Base-by-base conservation (phyloP, 2,329 filamentous ascomycete genomes). In the Periconia digitata region DNA sequence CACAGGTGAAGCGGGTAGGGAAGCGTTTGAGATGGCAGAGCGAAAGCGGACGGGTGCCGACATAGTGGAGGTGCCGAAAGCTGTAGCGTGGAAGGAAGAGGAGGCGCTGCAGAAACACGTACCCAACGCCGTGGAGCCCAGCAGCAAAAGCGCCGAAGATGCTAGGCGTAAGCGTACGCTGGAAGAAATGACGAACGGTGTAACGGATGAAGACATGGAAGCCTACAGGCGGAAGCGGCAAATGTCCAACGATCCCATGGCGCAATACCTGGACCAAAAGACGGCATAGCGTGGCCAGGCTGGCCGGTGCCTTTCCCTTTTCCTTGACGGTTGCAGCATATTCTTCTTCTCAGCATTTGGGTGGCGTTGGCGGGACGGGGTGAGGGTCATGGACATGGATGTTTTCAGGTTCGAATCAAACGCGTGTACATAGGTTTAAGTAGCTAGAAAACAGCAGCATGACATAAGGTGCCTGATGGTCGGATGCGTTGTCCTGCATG, bases 1-100 rank as follows among this genome's bases (percentile, higher is more conserved):
- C 71, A 97, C 92, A 0, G 94, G 94, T 21, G 90, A 94, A 51
- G 89, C 89, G 49, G 94, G 94, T 29, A 95, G 85, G 70, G 76
- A 75, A 52, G 92, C 90, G 1, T 91, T 89, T 72, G 86, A 92
- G 59, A 86, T 89, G 47, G 85, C 89, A 0, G 85, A 94, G 56
- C 76, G 77, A 24, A 74, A 85, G 68, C 70, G 80, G 45, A 74
- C 74, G 29, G 78, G 74, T 6, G 64, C 72, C 22, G 68, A 76
- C 29, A 61, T 83, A n/a, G 62, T 72, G 17, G 66, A 72, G 43
- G 65, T 74, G 2, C 69, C 73, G 2, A 73, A 66, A 44, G 66
- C 64, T 13, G 60, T 74, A 29, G 73, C 71, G n/a, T 73, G 71
- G 68, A 69, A 66, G 48, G 72, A 76, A 42, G 74, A 77, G 46